A percentile compares a stretch with the other conserved stretches of the same genome.
These are phyloP conservation scores for Physaria fendleri DNA, from an alignment of 345 rosid species.

Conservation along the genomic window DNA sequence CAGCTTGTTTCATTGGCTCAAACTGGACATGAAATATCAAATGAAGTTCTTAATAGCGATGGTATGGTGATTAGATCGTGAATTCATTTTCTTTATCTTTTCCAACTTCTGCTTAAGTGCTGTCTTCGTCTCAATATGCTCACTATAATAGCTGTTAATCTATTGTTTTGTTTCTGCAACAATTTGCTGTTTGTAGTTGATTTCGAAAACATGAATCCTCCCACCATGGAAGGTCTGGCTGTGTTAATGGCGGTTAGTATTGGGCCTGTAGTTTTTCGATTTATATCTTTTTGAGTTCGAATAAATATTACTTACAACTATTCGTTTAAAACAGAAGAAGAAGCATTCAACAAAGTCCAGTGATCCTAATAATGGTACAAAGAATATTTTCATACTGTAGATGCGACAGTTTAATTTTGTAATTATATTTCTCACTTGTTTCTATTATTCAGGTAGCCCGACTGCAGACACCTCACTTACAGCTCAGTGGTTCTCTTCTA, in stretches of 20 bases:
- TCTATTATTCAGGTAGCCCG: slow-evolving; percentile 45
- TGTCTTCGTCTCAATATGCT: background rate
- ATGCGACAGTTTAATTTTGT: slow-evolving; percentile 1
- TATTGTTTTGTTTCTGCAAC: background rate
- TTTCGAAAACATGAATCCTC: slow-evolving; percentile 51
- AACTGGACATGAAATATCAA: slow-evolving; percentile 52
- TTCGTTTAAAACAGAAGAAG: slow-evolving; percentile 44
- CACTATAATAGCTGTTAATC: background rate
- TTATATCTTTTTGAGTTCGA: background rate
- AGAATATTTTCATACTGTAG: background rate
- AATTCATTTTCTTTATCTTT: background rate
- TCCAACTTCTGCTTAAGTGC: background rate
- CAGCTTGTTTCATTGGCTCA: slow-evolving; percentile 80
- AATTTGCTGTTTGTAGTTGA: slow-evolving; percentile 41
- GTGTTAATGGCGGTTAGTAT: slow-evolving; percentile 46
- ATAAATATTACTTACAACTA: background rate
- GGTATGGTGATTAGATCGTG: slow-evolving; percentile 23
- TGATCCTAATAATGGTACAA: slow-evolving; percentile 57
- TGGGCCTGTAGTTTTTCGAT: background rate
- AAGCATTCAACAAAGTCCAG: slow-evolving; percentile 40
- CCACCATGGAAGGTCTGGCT: slow-evolving; percentile 71
- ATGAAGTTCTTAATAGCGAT: slow-evolving; percentile 42
- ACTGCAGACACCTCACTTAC: slow-evolving; percentile 43
- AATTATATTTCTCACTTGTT: slow-evolving; percentile 9
- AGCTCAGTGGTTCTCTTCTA: slow-evolving; percentile 76